These are phyloP conservation scores for Withania somnifera DNA, from an alignment of 305 asterid genomes.

Conservation along the genomic window DNA sequence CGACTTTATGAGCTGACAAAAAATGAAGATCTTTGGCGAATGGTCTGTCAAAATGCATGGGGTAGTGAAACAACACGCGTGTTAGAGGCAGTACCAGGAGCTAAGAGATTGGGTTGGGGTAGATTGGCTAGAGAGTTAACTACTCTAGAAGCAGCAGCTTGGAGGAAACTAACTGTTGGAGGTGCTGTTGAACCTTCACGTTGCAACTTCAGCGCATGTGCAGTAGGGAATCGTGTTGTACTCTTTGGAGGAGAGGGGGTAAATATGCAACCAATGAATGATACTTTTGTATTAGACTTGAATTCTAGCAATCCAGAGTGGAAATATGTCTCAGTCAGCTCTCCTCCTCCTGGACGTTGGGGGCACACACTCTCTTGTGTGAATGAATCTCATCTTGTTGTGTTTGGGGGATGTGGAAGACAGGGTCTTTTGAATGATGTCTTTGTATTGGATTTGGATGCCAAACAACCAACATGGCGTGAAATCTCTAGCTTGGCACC, in stretches of 20 bases:
- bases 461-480: slow-evolving; percentile 78
- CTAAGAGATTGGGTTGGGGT: slow-evolving; percentile 74
- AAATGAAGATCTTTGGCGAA: slow-evolving; percentile 75
- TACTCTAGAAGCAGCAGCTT: slow-evolving; percentile 78
- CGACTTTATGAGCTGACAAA: slow-evolving; percentile 56
- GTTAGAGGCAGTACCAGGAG: slow-evolving; percentile 61
- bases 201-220: slow-evolving; percentile 93
- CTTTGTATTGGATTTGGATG: slow-evolving; percentile 73
- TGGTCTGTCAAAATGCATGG: slow-evolving; percentile 89
- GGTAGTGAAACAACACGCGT: slow-evolving; percentile 70
- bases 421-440: slow-evolving; percentile 88
- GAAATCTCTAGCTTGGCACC: slow-evolving; percentile 89
- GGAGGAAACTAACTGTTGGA: slow-evolving; percentile 74
- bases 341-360: slow-evolving; percentile 95
- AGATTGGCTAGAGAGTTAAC: slow-evolving; percentile 80
- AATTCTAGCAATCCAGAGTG: slow-evolving; percentile 74
- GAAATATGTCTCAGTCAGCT: slow-evolving; percentile 70
- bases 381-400: slow-evolving; percentile 69
- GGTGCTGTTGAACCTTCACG: slow-evolving; percentile 92
- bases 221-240: slow-evolving; percentile 84
- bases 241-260: slow-evolving; percentile 96
- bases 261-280: slow-evolving; percentile 93
- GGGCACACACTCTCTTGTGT: slow-evolving; percentile 93
- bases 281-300: slow-evolving; percentile 76
- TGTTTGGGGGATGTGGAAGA: slow-evolving; percentile 85